phyloP scores from a whole-genome alignment of 164 flowering plant species.

The Sedum album region DNA sequence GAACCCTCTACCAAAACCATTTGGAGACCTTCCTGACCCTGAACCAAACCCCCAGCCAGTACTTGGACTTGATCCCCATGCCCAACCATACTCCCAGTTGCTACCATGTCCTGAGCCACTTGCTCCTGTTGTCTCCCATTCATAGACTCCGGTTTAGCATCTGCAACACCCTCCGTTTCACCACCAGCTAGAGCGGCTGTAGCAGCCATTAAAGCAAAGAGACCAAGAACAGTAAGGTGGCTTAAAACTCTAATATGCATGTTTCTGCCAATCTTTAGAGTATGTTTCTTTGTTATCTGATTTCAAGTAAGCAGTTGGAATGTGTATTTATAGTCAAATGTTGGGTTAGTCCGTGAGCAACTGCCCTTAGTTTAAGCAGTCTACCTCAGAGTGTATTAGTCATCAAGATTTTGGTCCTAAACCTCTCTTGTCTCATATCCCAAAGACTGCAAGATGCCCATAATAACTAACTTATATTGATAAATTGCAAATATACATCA shows the following conservation, averaged over 20 bases:
- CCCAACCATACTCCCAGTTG: conserved; percentile 69
- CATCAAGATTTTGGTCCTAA: background rate
- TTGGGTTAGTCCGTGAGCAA: conserved; percentile 4
- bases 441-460: background rate
- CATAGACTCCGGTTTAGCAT: background rate
- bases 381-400: background rate
- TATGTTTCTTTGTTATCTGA: background rate
- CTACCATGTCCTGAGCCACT: conserved; percentile 58
- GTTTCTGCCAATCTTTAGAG: background rate
- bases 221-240: background rate
- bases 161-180: background rate
- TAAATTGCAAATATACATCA: too few species aligned
- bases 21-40: conserved; percentile 56
- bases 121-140: conserved; percentile 23
- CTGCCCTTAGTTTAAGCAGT: background rate
- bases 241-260: background rate
- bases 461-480: too few species aligned
- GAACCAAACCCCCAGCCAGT: conserved; percentile 78
- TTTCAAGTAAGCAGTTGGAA: background rate
- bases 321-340: conserved; percentile 5
- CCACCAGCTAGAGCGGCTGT: background rate
- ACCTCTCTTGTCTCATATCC: background rate
- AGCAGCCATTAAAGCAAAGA: background rate
- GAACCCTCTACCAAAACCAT: conserved; percentile 48
- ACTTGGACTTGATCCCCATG: conserved; percentile 63